Evolutionary conservation across 228 moss, liverwort and hornwort genomes (phyloP), one percentile per base, ranked within the genome.

Genomic region (Sphagnum fallax): DNA sequence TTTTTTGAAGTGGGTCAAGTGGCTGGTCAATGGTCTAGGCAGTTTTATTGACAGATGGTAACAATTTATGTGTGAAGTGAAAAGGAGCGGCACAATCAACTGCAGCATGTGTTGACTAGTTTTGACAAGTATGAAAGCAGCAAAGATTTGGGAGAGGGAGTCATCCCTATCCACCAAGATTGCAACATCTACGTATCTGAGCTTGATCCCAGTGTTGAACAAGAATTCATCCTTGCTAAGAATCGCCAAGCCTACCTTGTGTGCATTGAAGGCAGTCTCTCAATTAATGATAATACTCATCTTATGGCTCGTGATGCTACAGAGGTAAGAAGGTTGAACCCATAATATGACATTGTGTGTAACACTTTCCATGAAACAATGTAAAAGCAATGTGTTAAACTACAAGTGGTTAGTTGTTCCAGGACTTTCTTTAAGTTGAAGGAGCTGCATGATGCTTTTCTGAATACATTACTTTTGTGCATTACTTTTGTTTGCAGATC

Each of bases 121-220:
- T 90, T 87, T 15, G 87, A 71, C 10, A 89, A 79, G 15, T 72
- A 72, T 5, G 82, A 81, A 60, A 72, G 73, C 57, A 80, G 77
- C 47, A 80, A 83, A 68, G 91, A 95, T 72, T 69, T 71, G 5
- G 91, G 92, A 8, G 61, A 79, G 70, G 95, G 95, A 50, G 89
- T 91, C 15, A 92, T 95, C 62, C 92, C 91, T 50, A 88, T 95
- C 47, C 83, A 95, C 66, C 95, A 95, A 71, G 91, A 95, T 64
- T 84, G 75, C 49, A 92, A 92, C 65, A 84, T 92, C 6, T 91
- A 76, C 48, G 86, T 82, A 32, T 91, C 92, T 4, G 92, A 96
- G 68, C 78, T 75, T 8, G 95, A 96, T 32, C 78, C 86, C 3
- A 83, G 75, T 60, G 70, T 91, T 65, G 74, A 79, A 51, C 92